Evolutionary conservation across 805 yeast species (phyloP).

Genomic region (Hanseniaspora hatyaiensis): DNA sequence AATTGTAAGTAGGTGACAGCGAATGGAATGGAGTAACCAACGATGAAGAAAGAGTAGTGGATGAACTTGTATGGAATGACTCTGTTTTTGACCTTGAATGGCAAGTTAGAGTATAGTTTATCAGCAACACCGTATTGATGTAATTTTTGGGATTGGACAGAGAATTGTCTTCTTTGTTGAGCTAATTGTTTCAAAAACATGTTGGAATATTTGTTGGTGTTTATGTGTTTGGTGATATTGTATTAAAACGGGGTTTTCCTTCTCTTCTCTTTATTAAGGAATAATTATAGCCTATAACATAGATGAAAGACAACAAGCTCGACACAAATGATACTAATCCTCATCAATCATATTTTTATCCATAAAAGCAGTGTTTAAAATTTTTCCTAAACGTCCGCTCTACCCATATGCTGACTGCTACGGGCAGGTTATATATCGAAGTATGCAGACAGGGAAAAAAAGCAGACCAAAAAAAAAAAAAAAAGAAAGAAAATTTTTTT

Average conservation of each 20-base stretch:
- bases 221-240: neutral
- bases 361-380: no score
- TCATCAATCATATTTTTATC: no score
- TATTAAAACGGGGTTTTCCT: neutral
- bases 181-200: constrained; percentile 16
- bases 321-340: no score
- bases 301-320: no score
- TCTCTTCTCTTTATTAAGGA: no score
- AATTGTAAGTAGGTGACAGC: constrained; percentile 67
- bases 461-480: no score
- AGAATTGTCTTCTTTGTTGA: constrained; percentile 17
- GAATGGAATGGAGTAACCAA: constrained; percentile 69
- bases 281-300: no score
- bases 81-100: constrained; percentile 89
- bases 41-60: constrained; percentile 67
- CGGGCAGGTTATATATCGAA: no score
- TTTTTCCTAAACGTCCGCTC: no score
- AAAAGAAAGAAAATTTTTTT: no score
- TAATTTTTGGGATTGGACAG: constrained; percentile 17
- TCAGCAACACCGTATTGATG: constrained; percentile 37
- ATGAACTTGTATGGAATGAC: constrained; percentile 75
- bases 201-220: neutral
- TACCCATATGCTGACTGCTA: no score
- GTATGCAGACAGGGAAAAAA: no score
- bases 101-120: constrained; percentile 78